Percentiles rank a stretch among this genome's conserved stretches.
These are phyloP conservation scores for Gomphus sp. DNA, from an alignment of 1,284 basidiomycete species.

Conservation along the genomic window DNA sequence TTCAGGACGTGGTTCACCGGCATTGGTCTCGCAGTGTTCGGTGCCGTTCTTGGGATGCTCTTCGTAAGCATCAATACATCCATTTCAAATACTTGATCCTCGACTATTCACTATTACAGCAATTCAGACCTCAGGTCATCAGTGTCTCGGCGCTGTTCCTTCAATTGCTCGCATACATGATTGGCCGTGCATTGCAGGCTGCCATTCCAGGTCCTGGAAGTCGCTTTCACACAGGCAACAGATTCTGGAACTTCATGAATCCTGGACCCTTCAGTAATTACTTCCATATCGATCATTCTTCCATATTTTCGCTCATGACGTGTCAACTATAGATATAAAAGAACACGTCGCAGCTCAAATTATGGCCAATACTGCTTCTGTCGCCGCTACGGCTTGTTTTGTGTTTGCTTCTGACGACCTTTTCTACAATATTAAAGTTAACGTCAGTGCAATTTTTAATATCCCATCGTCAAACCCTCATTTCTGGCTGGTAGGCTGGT, in stretches of 20 bases:
- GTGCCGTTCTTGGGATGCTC: conserved; percentile 47
- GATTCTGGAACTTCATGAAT: conserved; percentile 46
- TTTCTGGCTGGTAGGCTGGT: neutral
- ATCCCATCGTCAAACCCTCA: neutral
- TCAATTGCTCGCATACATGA: conserved; percentile 39
- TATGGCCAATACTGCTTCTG: conserved; percentile 42
- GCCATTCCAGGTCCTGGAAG: conserved; percentile 37
- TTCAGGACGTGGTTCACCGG: conserved; percentile 41
- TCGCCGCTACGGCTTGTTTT: conserved; percentile 34
- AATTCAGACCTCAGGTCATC: conserved; percentile 42
- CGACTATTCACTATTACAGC: neutral
- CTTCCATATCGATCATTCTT: neutral
- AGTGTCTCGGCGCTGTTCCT: conserved; percentile 49
- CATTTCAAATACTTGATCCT: no score
- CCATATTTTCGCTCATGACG: neutral
- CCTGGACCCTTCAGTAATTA: conserved; percentile 44
- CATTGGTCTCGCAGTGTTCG: conserved; percentile 42
- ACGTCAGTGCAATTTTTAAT: conserved; percentile 37
- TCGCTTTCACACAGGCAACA: conserved; percentile 28
- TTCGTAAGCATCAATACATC: conserved; percentile 26
- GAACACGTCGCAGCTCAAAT: conserved; percentile 56
- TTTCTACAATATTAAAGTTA: conserved; percentile 40
- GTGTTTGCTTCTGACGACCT: conserved; percentile 43
- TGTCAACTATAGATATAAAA: conserved; percentile 34
- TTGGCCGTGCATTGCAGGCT: conserved; percentile 32